phyloP scores from a whole-genome alignment of 2,329 filamentous ascomycete species.

The Pseudopithomyces chartarum region DNA sequence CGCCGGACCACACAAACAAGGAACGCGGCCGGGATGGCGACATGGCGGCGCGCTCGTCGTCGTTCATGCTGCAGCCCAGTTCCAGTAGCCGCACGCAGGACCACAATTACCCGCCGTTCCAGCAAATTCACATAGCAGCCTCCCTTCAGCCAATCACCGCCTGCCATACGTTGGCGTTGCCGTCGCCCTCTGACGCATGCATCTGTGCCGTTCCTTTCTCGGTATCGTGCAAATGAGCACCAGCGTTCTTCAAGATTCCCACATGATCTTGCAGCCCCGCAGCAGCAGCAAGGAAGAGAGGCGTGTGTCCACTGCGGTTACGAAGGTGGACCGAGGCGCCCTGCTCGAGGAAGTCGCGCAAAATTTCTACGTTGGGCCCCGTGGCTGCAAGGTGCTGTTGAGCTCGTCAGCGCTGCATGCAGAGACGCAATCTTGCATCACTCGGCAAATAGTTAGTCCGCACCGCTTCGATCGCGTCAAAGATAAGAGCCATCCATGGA shows the following conservation, averaged over 20 bases:
- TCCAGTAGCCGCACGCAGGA: slow-evolving; percentile 19
- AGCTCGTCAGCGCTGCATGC: slow-evolving; percentile 33
- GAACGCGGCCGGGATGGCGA: slow-evolving; percentile 31
- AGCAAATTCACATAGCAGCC: slow-evolving; percentile 16
- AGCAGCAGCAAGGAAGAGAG: slow-evolving; percentile 64
- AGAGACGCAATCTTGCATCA: slow-evolving; percentile 35
- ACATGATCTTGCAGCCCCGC: slow-evolving; percentile 61
- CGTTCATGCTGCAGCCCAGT: slow-evolving; percentile 25
- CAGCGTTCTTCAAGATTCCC: slow-evolving; percentile 58
- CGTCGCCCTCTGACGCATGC: slow-evolving; percentile 42
- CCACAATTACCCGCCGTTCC: slow-evolving; percentile 36
- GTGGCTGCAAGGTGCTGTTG: slow-evolving; percentile 62
- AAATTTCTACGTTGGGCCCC: slow-evolving; percentile 59
- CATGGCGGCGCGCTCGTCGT: slow-evolving; percentile 22
- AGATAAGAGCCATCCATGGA: slow-evolving; percentile 42
- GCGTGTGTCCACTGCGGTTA: slow-evolving; percentile 62
- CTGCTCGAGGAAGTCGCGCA: slow-evolving; percentile 60
- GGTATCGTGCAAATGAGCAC: slow-evolving; percentile 64
- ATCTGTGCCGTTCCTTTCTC: slow-evolving; percentile 59
- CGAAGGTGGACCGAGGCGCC: slow-evolving; percentile 65
- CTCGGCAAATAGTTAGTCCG: slow-evolving; percentile 32
- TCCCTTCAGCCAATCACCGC: slow-evolving; percentile 37
- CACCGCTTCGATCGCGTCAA: slow-evolving; percentile 20
- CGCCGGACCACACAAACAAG: slow-evolving; percentile 28
- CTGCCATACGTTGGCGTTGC: slow-evolving; percentile 38